These are phyloP conservation scores for Cyberlindnera subsufficiens DNA, from an alignment of 805 yeast species.

Conservation along the genomic window DNA sequence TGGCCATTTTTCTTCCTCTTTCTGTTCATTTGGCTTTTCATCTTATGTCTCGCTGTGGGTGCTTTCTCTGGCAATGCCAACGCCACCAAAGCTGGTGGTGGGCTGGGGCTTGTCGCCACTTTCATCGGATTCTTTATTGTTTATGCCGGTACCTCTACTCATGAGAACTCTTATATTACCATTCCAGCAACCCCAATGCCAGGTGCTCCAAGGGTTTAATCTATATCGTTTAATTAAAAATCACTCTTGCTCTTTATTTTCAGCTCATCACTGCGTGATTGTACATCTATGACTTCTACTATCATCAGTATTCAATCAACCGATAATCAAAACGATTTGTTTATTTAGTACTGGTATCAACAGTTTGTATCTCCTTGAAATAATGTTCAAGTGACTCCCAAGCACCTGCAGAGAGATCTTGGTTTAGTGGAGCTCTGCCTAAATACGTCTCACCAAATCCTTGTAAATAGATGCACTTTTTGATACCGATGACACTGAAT, in stretches of 20 bases:
- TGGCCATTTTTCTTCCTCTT: slow-evolving; percentile 54
- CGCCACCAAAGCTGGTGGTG: slow-evolving; percentile 55
- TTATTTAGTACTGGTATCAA: slow-evolving; percentile 22
- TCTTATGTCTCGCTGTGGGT: slow-evolving; percentile 46
- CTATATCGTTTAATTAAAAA: background rate
- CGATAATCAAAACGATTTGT: slow-evolving; percentile 3
- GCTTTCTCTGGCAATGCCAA: slow-evolving; percentile 40
- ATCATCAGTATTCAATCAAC: background rate
- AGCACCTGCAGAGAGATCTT: slow-evolving; percentile 26
- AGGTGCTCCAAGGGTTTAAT: slow-evolving; percentile 29
- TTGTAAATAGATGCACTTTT: slow-evolving; percentile 33
- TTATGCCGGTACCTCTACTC: slow-evolving; percentile 54
- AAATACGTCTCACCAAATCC: slow-evolving; percentile 39
- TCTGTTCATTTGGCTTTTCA: slow-evolving; percentile 46
- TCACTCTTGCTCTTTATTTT: background rate
- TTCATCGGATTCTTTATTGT: slow-evolving; percentile 59
- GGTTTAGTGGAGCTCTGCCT: slow-evolving; percentile 43
- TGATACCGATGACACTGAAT: slow-evolving; percentile 42
- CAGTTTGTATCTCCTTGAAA: slow-evolving; percentile 9
- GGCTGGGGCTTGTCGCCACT: slow-evolving; percentile 50
- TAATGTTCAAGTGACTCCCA: slow-evolving; percentile 23
- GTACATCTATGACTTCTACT: background rate
- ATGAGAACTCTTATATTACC: slow-evolving; percentile 51
- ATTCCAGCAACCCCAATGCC: slow-evolving; percentile 53
- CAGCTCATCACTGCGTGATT: background rate